Percentiles rank a stretch among this genome's conserved stretches.
phyloP scores from a whole-genome alignment of 1,284 basidiomycete species.

The Blastosporella zonata region DNA sequence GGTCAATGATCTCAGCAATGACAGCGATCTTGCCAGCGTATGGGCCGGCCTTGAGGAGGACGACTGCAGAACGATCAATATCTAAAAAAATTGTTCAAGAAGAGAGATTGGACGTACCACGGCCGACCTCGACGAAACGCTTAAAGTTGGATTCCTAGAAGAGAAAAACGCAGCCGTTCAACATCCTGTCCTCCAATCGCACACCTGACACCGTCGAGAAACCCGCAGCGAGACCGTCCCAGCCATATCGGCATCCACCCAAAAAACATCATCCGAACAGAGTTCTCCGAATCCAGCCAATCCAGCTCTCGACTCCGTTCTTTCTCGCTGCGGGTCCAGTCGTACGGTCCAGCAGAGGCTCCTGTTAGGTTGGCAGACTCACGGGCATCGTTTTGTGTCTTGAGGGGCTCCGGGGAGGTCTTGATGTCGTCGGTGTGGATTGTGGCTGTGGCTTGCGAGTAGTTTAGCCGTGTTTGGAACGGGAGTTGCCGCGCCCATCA shows the following conservation, averaged over 20 bases:
- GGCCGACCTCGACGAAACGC: conserved; percentile 98
- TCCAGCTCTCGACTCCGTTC: conserved; percentile 22
- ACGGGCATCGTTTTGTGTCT: conserved; percentile 26
- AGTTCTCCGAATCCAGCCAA: conserved; percentile 21
- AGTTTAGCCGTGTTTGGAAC: conserved; percentile 19
- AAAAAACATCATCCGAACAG: conserved; percentile 28
- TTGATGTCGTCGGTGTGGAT: conserved; percentile 20
- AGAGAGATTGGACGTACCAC: conserved; percentile 48
- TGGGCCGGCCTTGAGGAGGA: conserved; percentile 91
- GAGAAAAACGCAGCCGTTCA: conserved; percentile 2
- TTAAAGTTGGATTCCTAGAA: conserved; percentile 81
- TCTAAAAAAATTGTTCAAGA: conserved; percentile 1
- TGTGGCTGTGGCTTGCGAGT: conserved; percentile 18
- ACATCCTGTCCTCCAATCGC: background rate
- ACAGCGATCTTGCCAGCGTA: conserved; percentile 89
- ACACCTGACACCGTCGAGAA: background rate
- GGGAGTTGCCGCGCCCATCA: conserved; percentile 18
- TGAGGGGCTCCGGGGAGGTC: conserved; percentile 20
- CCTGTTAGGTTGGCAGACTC: conserved; percentile 16
- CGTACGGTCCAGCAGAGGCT: conserved; percentile 8
- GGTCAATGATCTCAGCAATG: conserved; percentile 98
- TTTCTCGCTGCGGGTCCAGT: conserved; percentile 11
- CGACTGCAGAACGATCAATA: conserved; percentile 50
- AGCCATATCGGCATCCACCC: conserved; percentile 8
- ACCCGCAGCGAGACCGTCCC: conserved; percentile 13